Percentiles rank a stretch among this genome's conserved stretches.
Conservation (phyloP, 2,329 filamentous ascomycete species). For the Monosporascus cannonballus region DNA sequence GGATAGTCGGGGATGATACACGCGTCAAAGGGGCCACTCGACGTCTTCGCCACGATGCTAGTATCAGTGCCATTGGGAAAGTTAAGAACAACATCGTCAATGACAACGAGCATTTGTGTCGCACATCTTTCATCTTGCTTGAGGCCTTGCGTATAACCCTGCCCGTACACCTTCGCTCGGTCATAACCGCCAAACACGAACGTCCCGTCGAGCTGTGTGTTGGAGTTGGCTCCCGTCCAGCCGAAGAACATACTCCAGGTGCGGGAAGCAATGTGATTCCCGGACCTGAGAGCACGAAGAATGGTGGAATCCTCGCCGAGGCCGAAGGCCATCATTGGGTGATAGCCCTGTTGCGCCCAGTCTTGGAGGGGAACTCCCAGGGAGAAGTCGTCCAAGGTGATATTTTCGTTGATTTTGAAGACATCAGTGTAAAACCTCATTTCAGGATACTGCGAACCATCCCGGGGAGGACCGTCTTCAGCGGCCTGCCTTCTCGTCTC, state of each 20-base stretch:
- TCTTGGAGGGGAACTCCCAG: constrained; percentile 15
- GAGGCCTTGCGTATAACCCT: constrained; percentile 15
- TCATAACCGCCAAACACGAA: constrained; percentile 26
- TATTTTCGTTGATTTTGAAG: constrained; percentile 5
- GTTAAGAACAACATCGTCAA: constrained; percentile 25
- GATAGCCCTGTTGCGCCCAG: constrained; percentile 17
- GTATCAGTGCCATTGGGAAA: constrained; percentile 26
- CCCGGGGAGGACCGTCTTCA: background rate
- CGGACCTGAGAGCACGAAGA: constrained; percentile 18
- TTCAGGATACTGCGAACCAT: constrained; percentile 2
- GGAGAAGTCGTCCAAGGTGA: constrained; percentile 10
- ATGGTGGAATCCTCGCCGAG: constrained; percentile 26
- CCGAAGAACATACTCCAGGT: constrained; percentile 29
- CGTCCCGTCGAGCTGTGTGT: constrained; percentile 16
- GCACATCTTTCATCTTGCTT: constrained; percentile 12
- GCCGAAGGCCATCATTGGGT: constrained; percentile 17
- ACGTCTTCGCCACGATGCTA: constrained; percentile 17
- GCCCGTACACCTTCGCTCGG: constrained; percentile 15
- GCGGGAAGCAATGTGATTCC: constrained; percentile 19
- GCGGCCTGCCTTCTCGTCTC: constrained; percentile 3
- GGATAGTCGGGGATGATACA: constrained; percentile 17
- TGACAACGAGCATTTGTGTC: constrained; percentile 22
- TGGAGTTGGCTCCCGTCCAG: constrained; percentile 10
- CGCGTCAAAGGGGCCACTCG: constrained; percentile 6
- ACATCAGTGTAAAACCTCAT: background rate